Conservation (phyloP, 2,329 filamentous ascomycete species). For the Beauveria brongniartii region DNA sequence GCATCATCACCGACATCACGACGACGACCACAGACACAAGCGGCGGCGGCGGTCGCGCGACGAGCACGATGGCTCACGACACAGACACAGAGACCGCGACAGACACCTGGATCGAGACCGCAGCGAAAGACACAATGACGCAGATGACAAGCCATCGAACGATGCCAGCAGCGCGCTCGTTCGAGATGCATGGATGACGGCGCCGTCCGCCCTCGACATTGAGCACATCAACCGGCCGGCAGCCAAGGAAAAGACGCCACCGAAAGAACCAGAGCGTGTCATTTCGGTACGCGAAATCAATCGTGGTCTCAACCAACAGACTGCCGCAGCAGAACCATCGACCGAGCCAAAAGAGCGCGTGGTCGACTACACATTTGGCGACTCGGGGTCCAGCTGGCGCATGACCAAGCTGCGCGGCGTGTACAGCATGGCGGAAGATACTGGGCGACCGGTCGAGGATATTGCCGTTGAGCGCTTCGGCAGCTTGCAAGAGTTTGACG, state of each 20-base stretch:
- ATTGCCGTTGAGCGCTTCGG: slow-evolving; percentile 78
- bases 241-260: slow-evolving; percentile 45
- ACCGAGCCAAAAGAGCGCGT: slow-evolving; percentile 40
- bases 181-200: slow-evolving; percentile 93
- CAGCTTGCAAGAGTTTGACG: slow-evolving; percentile 75
- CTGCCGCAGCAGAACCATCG: not conserved
- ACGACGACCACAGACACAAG: slow-evolving; percentile 20
- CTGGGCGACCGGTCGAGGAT: slow-evolving; percentile 65
- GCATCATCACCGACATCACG: slow-evolving; percentile 24
- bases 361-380: slow-evolving; percentile 79
- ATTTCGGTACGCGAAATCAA: slow-evolving; percentile 81
- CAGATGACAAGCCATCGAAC: slow-evolving; percentile 38
- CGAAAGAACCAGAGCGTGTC: slow-evolving; percentile 54
- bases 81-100: slow-evolving; percentile 32
- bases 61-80: slow-evolving; percentile 56
- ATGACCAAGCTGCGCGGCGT: slow-evolving; percentile 91
- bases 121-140: slow-evolving; percentile 30
- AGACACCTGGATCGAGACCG: slow-evolving; percentile 19
- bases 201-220: slow-evolving; percentile 70
- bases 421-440: slow-evolving; percentile 70
- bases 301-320: slow-evolving; percentile 43
- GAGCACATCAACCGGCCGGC: slow-evolving; percentile 66
- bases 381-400: slow-evolving; percentile 84
- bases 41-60: slow-evolving; percentile 29
- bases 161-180: not conserved